Evolutionary conservation across 176 grass and related monocot species (phyloP), one percentile per base, ranked within the genome.

Genomic region (Musa schizocarpa): DNA sequence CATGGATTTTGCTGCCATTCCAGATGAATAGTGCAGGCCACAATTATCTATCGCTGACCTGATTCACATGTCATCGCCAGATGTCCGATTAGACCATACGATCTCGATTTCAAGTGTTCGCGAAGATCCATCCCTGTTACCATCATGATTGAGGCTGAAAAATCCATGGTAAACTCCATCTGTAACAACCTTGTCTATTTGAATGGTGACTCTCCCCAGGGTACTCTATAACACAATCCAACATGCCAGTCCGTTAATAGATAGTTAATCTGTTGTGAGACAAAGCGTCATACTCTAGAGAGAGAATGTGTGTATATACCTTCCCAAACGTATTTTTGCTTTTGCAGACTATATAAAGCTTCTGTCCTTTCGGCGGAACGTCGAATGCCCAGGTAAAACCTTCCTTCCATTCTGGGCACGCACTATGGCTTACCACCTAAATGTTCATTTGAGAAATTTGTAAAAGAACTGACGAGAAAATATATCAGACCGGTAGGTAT

Each of bases 271-370:
- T 34, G 23, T 61, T 50, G 17, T 22, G 17, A 75, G 24, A 9
- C 61, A 66, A 52, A 77, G 14, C 43, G 13, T 63, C 50, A 29
- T 9, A 73, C 20, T 16, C 23, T 13, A 14, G 25, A 53, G n/a
- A 25, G 11, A 77, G 16, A 21, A 58, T 20, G 11, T 52, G 59
- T 77, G 53, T 19, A 63, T 13, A 13, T 76, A 96, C 94, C 88
- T 97, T 97, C 85, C 94, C 94, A 73, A 97, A 97, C 59, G 94
- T 97, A 87, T 84, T 97, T 86, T 93, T 97, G 88, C 94, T 97
- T 84, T 97, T 97, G 82, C 94, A 97, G 65, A 93, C 65, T 72
- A 97, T 93, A 79, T 93, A 97, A 22, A 97, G 86, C 77, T 97
- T 97, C 84, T 97, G 94, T 75, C 94, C 94, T 88, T 97, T 97